Evolutionary conservation across 129 eudicot genomes (phyloP), one percentile per base, ranked within the genome.

Genomic region (Helianthus tuberosus): DNA sequence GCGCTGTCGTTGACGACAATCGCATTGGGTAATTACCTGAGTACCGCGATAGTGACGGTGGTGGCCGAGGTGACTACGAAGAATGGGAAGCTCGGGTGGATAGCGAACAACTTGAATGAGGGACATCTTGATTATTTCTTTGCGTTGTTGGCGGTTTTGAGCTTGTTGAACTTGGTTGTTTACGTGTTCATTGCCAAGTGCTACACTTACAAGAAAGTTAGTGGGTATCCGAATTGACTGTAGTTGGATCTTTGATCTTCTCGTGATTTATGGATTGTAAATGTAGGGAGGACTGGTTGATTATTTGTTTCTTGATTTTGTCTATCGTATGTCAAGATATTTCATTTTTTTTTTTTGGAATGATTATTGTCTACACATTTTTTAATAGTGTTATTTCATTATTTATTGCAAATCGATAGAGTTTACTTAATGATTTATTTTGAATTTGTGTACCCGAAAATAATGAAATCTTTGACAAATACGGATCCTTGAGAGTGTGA

Each of bases 91-190:
- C 80, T 75, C 0, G 96, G 96, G 12, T 90, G 96, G 96, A 90
- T 90, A 14, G 82, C 92, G 12, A 83, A 87, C 15, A 87, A 90
- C 53, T 68, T 90, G 78, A 90, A 90, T 53, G 59, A 61, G 39
- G 96, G 96, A 46, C 96, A 87, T 77, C 87, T 87, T 29, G 92
- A 89, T 49, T 87, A 89, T 47, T 86, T 84, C 77, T 89, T 1
- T 62, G 84, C 74, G 79, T 79, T 9, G 64, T 83, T 57, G 88
- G 88, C 77, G 43, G 89, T 68, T 38, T 53, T 78, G 77, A 78
- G 82, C 72, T 71, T 84, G 59, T 3, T 91, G 60, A 91, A 91
- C 82, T 80, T 91, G 74, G 3, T 88, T 4, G 89, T 82, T 41
- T 91, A 88, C 78, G 81, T 88, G 7, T 54, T 49, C 53, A 81